phyloP scores from a whole-genome alignment of 768 basidiomycete genomes.

The Porpolomopsis calyptriformis region DNA sequence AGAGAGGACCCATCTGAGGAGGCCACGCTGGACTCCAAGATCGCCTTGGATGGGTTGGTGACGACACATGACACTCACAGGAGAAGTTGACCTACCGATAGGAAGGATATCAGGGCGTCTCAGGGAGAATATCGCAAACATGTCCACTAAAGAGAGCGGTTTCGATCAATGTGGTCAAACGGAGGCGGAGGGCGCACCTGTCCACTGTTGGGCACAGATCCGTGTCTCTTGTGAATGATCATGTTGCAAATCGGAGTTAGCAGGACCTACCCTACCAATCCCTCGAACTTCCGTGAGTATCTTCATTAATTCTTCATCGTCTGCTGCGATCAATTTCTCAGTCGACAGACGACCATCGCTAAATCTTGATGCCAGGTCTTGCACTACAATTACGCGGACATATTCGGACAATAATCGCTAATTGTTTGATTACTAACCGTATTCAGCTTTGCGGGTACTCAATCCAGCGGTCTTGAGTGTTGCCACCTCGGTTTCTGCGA shows the following conservation, averaged over 20 bases:
- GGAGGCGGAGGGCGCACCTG: slow-evolving; percentile 32
- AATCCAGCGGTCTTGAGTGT: slow-evolving; percentile 65
- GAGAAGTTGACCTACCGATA: slow-evolving; percentile 20
- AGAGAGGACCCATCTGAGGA: slow-evolving; percentile 58
- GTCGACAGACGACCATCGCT: slow-evolving; percentile 71
- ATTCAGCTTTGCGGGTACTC: slow-evolving; percentile 82
- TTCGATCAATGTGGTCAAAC: slow-evolving; percentile 7
- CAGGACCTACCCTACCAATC: slow-evolving; percentile 53
- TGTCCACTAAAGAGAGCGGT: slow-evolving; percentile 48
- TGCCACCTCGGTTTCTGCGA: slow-evolving; percentile 47
- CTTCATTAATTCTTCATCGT: slow-evolving; percentile 66
- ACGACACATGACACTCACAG: not conserved
- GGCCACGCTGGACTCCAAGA: slow-evolving; percentile 71
- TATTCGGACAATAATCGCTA: not conserved
- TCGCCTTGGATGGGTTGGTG: slow-evolving; percentile 41
- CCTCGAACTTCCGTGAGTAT: slow-evolving; percentile 73
- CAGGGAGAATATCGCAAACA: slow-evolving; percentile 87
- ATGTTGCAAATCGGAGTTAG: not conserved
- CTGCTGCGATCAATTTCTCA: slow-evolving; percentile 53
- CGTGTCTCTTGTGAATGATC: not conserved
- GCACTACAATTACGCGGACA: slow-evolving; percentile 33
- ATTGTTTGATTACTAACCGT: slow-evolving; percentile 36
- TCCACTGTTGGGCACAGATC: slow-evolving; percentile 35
- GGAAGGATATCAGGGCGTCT: slow-evolving; percentile 45
- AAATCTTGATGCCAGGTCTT: slow-evolving; percentile 71